These are phyloP conservation scores for Gastrolobium bilobum DNA, from an alignment of 306 rosid genomes.

Conservation along the genomic window DNA sequence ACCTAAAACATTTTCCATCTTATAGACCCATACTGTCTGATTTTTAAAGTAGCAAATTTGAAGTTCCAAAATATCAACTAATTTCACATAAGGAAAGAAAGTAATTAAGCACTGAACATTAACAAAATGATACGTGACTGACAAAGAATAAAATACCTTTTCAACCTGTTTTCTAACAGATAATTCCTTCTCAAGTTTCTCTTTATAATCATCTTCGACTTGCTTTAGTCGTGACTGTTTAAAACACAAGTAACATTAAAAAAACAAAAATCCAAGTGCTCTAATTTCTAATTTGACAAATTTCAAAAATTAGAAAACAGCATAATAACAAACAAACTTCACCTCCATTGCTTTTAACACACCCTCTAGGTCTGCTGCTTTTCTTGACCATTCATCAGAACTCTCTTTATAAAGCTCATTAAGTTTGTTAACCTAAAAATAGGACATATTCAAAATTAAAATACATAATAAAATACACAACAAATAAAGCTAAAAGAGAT, in stretches of 20 bases:
- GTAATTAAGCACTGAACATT: conserved; percentile 21
- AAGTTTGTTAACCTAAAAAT: conserved; percentile 80
- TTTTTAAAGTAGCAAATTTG: neutral
- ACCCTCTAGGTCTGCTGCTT: conserved; percentile 94
- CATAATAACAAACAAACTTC: conserved; percentile 37
- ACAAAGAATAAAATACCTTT: conserved; percentile 62
- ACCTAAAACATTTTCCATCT: conserved; percentile 16
- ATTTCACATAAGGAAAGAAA: neutral
- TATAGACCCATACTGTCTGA: neutral
- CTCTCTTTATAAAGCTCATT: conserved; percentile 87
- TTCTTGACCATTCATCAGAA: conserved; percentile 91
- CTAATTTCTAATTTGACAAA: neutral
- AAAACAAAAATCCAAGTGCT: conserved; percentile 20
- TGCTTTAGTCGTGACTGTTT: conserved; percentile 79
- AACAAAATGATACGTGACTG: neutral
- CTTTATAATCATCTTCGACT: conserved; percentile 78
- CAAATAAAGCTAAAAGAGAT: neutral
- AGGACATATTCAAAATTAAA: neutral
- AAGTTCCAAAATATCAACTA: conserved; percentile 16
- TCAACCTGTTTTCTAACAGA: conserved; percentile 68
- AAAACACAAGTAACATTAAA: conserved; percentile 42
- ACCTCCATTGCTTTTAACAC: conserved; percentile 95
- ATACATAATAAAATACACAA: neutral
- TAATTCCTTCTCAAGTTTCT: conserved; percentile 78
- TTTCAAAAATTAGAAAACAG: conserved; percentile 26